These are phyloP conservation scores for Ophiocordyceps camponoti-floridani DNA, from an alignment of 2,329 filamentous ascomycete species.

Conservation along the genomic window DNA sequence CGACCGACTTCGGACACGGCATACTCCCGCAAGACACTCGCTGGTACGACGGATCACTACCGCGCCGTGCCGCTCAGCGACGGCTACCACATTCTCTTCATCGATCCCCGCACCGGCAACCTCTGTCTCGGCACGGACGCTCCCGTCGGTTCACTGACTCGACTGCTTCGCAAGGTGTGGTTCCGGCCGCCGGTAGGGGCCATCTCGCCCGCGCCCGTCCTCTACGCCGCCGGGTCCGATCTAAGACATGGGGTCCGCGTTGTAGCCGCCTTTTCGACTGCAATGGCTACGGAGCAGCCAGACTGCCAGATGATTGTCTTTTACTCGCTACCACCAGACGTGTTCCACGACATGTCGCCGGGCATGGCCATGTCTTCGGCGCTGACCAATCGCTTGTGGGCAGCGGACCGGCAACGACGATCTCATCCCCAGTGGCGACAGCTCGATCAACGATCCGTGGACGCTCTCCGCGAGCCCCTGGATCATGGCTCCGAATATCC, in stretches of 20 bases:
- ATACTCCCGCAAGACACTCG: slow-evolving; percentile 16
- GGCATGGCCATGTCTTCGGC: slow-evolving; percentile 2
- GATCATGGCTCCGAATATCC: slow-evolving; percentile 7
- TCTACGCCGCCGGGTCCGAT: slow-evolving; percentile 40
- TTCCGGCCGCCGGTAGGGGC: slow-evolving; percentile 20
- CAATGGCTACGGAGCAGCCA: background rate
- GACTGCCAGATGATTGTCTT: slow-evolving; percentile 29
- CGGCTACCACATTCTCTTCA: slow-evolving; percentile 46
- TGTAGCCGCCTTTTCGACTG: slow-evolving; percentile 34
- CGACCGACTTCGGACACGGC: slow-evolving; percentile 4
- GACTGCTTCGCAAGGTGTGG: slow-evolving; percentile 39
- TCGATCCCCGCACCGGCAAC: slow-evolving; percentile 35
- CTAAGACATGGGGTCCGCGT: slow-evolving; percentile 38
- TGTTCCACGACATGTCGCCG: slow-evolving; percentile 22
- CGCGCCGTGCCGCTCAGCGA: slow-evolving; percentile 47
- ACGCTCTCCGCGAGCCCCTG: slow-evolving; percentile 6
- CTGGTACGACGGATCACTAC: slow-evolving; percentile 34
- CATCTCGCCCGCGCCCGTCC: slow-evolving; percentile 20
- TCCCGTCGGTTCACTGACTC: slow-evolving; percentile 27
- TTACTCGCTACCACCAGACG: slow-evolving; percentile 42
- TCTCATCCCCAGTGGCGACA: slow-evolving; percentile 5
- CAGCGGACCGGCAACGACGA: slow-evolving; percentile 2
- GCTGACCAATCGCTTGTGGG: slow-evolving; percentile 1
- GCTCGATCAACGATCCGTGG: slow-evolving; percentile 6
- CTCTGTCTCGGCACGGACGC: slow-evolving; percentile 45